Evolutionary conservation across 176 grass and related monocot genomes (phyloP), one percentile per base, ranked within the genome.

Genomic region (Bothriochloa decipiens): DNA sequence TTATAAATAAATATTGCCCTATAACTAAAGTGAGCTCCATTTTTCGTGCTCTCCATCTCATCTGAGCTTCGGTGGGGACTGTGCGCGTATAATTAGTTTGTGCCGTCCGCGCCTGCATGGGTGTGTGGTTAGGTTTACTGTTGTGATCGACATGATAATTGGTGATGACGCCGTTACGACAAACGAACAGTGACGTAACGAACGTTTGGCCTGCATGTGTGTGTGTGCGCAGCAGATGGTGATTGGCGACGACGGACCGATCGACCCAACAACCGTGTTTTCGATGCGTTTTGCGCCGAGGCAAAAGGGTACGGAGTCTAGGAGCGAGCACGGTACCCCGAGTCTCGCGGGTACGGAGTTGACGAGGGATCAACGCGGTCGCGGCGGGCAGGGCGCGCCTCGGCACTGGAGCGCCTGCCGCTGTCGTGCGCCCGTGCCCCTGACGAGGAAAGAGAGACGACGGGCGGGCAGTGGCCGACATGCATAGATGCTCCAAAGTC

Each of bases 401-500:
- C n/a, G n/a, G n/a, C n/a, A n/a, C n/a, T n/a, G n/a, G n/a, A n/a
- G n/a, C n/a, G n/a, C n/a, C n/a, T n/a, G n/a, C n/a, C n/a, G n/a
- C n/a, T n/a, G n/a, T n/a, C n/a, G n/a, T n/a, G n/a, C n/a, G n/a
- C n/a, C n/a, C n/a, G n/a, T n/a, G n/a, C n/a, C n/a, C n/a, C 29
- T 32, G 50, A 17, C 11, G 9, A 29, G 20, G 60, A 79, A 14
- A 29, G 39, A 45, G 70, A 10, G 26, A 11, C 29, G 29, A 32
- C 29, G 29, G 29, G 29, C 29, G 29, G 61, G 41, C 67, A 12
- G 70, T 81, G 85, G 78, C 78, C 70, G 78, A 87, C 85, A 87
- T 37, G 70, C 85, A 87, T 27, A 61, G 78, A 58, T 74, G 85
- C 85, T 13, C 46, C 70, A 75, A 76, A 81, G 61, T 68, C 62